These are phyloP conservation scores for Diutina catenulata DNA, from an alignment of 1,139 yeast genomes.

Conservation along the genomic window DNA sequence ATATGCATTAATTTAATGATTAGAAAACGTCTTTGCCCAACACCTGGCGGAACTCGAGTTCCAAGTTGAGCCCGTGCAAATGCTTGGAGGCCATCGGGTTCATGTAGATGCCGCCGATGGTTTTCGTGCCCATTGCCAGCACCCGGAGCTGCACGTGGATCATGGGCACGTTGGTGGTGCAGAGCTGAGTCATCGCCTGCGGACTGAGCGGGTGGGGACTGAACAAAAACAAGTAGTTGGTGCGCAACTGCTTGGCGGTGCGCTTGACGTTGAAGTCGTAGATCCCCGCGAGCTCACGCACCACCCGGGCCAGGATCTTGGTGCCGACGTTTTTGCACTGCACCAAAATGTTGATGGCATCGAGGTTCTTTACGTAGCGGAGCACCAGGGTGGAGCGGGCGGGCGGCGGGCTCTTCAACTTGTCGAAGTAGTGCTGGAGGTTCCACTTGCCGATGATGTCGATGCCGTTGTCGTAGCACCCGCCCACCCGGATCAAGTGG, in stretches of 20 bases:
- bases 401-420: not conserved
- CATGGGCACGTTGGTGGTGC: slow-evolving; percentile 43
- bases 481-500: slow-evolving; percentile 38
- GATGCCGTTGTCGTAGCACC: slow-evolving; percentile 63
- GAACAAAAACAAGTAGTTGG: slow-evolving; percentile 26
- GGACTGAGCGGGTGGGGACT: slow-evolving; percentile 51
- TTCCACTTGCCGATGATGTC: slow-evolving; percentile 59
- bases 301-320: slow-evolving; percentile 37
- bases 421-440: slow-evolving; percentile 16
- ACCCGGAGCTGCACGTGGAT: slow-evolving; percentile 31
- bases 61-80: not conserved
- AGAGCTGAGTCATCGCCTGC: slow-evolving; percentile 47
- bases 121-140: too few species aligned
- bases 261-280: slow-evolving; percentile 28
- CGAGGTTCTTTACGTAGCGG: not conserved
- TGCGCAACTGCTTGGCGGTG: slow-evolving; percentile 11
- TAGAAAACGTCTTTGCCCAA: not conserved
- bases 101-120: not conserved
- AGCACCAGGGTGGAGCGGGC: not conserved
- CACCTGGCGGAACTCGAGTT: not conserved
- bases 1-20: not conserved
- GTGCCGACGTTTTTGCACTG: slow-evolving; percentile 46
- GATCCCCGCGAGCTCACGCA: slow-evolving; percentile 51
- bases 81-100: not conserved
- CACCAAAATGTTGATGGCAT: slow-evolving; percentile 22